Evolutionary conservation across 805 yeast species (phyloP), one percentile per base, ranked within the genome.

Genomic region (Yarrowia alimentaria): DNA sequence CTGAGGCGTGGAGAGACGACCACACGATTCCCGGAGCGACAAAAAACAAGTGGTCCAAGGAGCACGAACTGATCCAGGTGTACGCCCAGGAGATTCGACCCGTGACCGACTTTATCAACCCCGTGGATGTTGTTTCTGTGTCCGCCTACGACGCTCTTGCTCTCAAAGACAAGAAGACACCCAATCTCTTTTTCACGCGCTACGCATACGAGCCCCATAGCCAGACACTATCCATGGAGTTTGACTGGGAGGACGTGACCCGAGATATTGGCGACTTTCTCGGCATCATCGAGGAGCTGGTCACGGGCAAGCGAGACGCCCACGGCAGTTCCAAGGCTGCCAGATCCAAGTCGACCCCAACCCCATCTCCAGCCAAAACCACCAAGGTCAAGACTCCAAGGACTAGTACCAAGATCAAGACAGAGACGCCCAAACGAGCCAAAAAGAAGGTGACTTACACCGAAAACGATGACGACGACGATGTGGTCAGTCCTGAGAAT

Each of bases 401-500:
- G 6, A 16, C 14, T 34, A 22, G 8, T 17, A 35, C 14, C 14
- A 20, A 17, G 51, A 19, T 26, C 22, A 18, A 12, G 28, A 22
- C 10, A 33, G 29, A 7, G 40, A 29, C 9, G 25, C 24, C 1
- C 12, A 20, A 2, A 45, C 20, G 5, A 47, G 25, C 2, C 24
- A 6, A 5, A 24, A 26, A 1, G 52, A 43, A 5, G 30, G 6
- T 1, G 45, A 24, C 3, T n/a, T 43, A 47, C 6, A 17, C 28
- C 4, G 51, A 45, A 22, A 31, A 31, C 5, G 52, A 54, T 3
- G 42, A 21, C 5, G 55, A 50, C 12, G 47, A 35, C 9, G 51
- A 28, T 5, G 37, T 49, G 13, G 29, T 20, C n/a, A 17, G 25
- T 50, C 16, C 53, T 37, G 13, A 19, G 25, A 30, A 55, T 17